Evolutionary conservation across 75 land plant genomes (phyloP).

Genomic region (Sequoiadendron giganteum): DNA sequence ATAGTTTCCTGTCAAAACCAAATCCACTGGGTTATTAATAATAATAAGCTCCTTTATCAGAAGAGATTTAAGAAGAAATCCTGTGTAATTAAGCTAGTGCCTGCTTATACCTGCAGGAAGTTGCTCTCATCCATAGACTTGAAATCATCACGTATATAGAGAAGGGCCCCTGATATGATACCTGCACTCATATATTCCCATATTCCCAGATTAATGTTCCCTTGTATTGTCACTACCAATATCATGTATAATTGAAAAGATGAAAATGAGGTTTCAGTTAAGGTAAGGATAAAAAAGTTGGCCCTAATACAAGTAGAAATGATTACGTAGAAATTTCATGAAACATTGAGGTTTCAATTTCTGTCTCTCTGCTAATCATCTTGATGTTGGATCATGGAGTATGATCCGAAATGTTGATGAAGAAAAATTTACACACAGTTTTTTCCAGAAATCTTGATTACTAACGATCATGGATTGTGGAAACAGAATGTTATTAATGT

Average conservation of each 20-base stretch:
- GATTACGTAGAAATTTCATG: too few relatives aligned
- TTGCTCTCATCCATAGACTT: conserved; percentile 41
- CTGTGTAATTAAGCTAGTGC: neutral
- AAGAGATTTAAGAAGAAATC: neutral
- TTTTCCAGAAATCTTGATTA: too few relatives aligned
- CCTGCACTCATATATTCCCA: conserved; percentile 34
- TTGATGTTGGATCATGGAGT: too few relatives aligned
- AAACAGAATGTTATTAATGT: too few relatives aligned
- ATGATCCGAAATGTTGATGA: too few relatives aligned
- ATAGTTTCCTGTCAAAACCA: conserved; percentile 66
- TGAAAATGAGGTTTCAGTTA: neutral
- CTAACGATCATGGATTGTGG: too few relatives aligned
- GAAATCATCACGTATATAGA: conserved; percentile 76
- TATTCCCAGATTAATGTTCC: neutral
- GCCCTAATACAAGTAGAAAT: too few relatives aligned
- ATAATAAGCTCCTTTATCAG: neutral
- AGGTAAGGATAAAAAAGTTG: too few relatives aligned
- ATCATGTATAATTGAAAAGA: neutral
- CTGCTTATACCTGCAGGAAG: conserved; percentile 53
- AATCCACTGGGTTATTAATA: neutral
- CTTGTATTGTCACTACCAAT: neutral
- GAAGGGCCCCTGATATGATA: conserved; percentile 74
- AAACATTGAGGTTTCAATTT: too few relatives aligned
- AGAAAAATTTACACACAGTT: too few relatives aligned
- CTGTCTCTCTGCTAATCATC: too few relatives aligned